A percentile compares a stretch with the other conserved stretches of the same genome.
phyloP scores from a whole-genome alignment of 2,329 filamentous ascomycete genomes.

The Dothistroma septosporum region DNA sequence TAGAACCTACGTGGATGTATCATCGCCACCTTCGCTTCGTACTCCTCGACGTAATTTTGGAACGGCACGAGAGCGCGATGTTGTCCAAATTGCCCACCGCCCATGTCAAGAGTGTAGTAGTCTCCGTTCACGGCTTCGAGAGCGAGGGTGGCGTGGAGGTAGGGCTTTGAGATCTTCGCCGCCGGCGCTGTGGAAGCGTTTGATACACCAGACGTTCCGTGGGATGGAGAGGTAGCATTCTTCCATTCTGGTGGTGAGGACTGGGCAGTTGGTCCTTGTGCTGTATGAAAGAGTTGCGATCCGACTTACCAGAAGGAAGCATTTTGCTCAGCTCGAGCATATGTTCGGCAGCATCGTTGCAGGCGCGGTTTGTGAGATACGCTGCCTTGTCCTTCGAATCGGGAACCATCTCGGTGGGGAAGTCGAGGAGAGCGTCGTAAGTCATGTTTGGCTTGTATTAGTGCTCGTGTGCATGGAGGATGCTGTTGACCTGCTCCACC shows the following conservation, averaged over 20 bases:
- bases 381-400: constrained; percentile 7
- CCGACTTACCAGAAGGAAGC: constrained; percentile 5
- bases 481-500: constrained; percentile 2
- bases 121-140: constrained; percentile 3
- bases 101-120: constrained; percentile 4
- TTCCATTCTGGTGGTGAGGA: neutral
- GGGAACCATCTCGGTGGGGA: constrained; percentile 1
- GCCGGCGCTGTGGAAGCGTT: neutral
- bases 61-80: neutral
- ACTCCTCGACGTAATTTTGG: neutral
- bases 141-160: neutral
- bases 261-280: neutral
- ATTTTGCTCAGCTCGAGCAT: constrained; percentile 11
- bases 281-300: neutral
- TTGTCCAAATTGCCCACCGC: constrained; percentile 3
- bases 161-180: neutral
- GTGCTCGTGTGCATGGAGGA: neutral
- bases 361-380: constrained; percentile 6
- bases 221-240: neutral
- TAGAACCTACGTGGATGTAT: neutral
- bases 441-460: neutral
- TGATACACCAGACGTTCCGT: neutral
- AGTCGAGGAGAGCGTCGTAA: constrained; percentile 5
- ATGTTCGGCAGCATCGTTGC: constrained; percentile 7
- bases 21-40: neutral